Conservation (phyloP, 495 filamentous ascomycete genomes). For the Aspergillus ostianus region DNA sequence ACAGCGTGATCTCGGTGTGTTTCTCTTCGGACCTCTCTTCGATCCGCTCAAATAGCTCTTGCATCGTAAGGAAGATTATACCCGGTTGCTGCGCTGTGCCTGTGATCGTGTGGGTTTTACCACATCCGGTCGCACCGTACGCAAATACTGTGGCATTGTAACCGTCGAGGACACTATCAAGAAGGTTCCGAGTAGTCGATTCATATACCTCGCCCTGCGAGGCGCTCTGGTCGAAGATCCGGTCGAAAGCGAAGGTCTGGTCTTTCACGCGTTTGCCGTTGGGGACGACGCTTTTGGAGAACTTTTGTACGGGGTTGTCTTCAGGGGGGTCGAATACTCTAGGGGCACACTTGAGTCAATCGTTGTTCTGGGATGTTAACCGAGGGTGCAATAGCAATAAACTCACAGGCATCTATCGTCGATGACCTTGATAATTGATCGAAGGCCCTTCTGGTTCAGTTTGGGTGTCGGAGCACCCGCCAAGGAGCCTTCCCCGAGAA, state of each 20-base stretch:
- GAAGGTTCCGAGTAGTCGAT: slow-evolving; percentile 78
- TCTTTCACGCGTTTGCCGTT: slow-evolving; percentile 94
- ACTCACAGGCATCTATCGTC: slow-evolving; percentile 94
- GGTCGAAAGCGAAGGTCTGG: slow-evolving; percentile 95
- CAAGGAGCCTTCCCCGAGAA: slow-evolving; percentile 92
- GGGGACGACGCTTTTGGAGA: slow-evolving; percentile 78
- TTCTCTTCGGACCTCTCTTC: slow-evolving; percentile 82
- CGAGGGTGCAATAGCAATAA: background rate
- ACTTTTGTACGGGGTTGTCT: slow-evolving; percentile 90
- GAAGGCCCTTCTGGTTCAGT: slow-evolving; percentile 79
- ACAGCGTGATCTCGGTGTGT: slow-evolving; percentile 83
- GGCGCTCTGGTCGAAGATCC: slow-evolving; percentile 94
- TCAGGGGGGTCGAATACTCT: slow-evolving; percentile 98
- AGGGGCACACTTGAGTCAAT: slow-evolving; percentile 7
- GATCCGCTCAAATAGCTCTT: slow-evolving; percentile 95
- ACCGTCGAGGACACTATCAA: slow-evolving; percentile 94
- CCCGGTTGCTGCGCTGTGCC: slow-evolving; percentile 91
- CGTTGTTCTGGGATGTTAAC: slow-evolving; percentile 6
- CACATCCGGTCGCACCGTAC: slow-evolving; percentile 96
- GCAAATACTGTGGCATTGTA: slow-evolving; percentile 99
- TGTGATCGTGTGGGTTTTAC: slow-evolving; percentile 98
- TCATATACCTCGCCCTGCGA: slow-evolving; percentile 95
- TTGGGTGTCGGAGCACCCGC: slow-evolving; percentile 79
- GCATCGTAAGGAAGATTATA: slow-evolving; percentile 98
- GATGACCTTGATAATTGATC: slow-evolving; percentile 91